A percentile compares a stretch with the other conserved stretches of the same genome.
These are phyloP conservation scores for Helenozyma rhizophorensis DNA, from an alignment of 805 yeast genomes.

Conservation along the genomic window DNA sequence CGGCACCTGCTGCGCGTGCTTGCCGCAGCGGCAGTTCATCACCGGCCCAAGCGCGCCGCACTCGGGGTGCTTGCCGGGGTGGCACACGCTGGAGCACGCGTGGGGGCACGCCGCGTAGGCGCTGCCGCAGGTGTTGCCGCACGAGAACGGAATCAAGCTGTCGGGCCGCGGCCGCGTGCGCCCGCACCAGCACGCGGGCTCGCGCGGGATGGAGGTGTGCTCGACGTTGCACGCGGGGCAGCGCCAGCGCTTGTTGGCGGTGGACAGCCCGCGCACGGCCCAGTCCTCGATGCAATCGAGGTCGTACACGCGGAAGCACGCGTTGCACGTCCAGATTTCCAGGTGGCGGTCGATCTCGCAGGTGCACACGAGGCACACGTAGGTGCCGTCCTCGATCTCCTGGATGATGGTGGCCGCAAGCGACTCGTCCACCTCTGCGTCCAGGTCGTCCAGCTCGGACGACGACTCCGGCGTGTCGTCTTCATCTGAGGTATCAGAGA, in stretches of 20 bases:
- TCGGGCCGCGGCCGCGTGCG: conserved; percentile 64
- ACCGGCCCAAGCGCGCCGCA: conserved; percentile 79
- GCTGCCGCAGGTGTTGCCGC: conserved; percentile 77
- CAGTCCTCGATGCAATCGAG: conserved; percentile 80
- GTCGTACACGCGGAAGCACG: conserved; percentile 82
- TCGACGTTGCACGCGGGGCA: conserved; percentile 77
- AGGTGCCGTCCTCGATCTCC: conserved; percentile 65
- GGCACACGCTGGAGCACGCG: conserved; percentile 71
- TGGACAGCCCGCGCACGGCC: conserved; percentile 74
- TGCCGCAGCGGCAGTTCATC: conserved; percentile 73
- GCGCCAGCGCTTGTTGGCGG: conserved; percentile 67
- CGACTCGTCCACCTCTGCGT: conserved; percentile 22
- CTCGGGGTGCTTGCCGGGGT: conserved; percentile 82
- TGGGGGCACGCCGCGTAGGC: conserved; percentile 61
- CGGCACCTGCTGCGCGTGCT: conserved; percentile 58
- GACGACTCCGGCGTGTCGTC: conserved; percentile 7
- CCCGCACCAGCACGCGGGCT: conserved; percentile 86
- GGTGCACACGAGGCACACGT: conserved; percentile 85
- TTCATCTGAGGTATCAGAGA: background rate
- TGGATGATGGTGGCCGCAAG: conserved; percentile 41
- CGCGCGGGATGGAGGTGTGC: conserved; percentile 46
- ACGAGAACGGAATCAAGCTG: conserved; percentile 69
- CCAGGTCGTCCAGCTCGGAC: conserved; percentile 8
- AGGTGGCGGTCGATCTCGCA: conserved; percentile 67
- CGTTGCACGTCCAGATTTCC: conserved; percentile 71